Evolutionary conservation across 768 basidiomycete genomes (phyloP), one percentile per base, ranked within the genome.

Genomic region (Lactarius sanguifluus): DNA sequence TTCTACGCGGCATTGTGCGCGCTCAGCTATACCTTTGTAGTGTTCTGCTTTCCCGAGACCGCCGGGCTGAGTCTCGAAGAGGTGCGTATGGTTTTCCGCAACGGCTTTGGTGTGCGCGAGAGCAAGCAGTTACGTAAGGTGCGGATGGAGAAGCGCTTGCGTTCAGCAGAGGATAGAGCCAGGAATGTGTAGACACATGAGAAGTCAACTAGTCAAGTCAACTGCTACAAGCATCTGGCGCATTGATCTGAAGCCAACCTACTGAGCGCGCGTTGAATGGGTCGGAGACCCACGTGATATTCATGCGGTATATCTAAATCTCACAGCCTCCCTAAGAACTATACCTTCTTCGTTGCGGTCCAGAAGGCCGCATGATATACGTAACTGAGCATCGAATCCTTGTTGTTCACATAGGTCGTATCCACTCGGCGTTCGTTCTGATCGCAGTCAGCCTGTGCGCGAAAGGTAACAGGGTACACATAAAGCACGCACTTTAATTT

Each of bases 381-480:
- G 72, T 96, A 94, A 45, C 85, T 83, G 16, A 98, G 81, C 90
- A 97, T 90, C 10, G 86, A 87, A 69, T 86, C 82, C 3, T 83
- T 79, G 71, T 95, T 92, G 70, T 86, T 91, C 20, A 93, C 94
- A 74, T 97, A 98, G 5, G 91, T 93, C 20, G 93, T 90, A 68
- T 87, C 83, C 60, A 96, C 85, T 28, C 82, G 86, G 62, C 81
- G 80, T 78, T 97, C 94, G 68, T 94, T 86, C 94, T 97, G 69
- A 23, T 32, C 47, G n/a, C 34, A 9, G n/a, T 47, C 73, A 55
- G 64, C 28, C 9, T 34, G 45, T 54, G 1, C 38, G 5, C 28
- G 20, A 13, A 57, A 43, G 47, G 0, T 25, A 47, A 30, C 12
- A 50, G 5, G 5, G 55, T 10, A 52, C 56, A 55, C 25, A 52